Base-by-base conservation (phyloP, 2,329 filamentous ascomycete genomes). In the Pseudopyrenochaeta lycopersici region DNA sequence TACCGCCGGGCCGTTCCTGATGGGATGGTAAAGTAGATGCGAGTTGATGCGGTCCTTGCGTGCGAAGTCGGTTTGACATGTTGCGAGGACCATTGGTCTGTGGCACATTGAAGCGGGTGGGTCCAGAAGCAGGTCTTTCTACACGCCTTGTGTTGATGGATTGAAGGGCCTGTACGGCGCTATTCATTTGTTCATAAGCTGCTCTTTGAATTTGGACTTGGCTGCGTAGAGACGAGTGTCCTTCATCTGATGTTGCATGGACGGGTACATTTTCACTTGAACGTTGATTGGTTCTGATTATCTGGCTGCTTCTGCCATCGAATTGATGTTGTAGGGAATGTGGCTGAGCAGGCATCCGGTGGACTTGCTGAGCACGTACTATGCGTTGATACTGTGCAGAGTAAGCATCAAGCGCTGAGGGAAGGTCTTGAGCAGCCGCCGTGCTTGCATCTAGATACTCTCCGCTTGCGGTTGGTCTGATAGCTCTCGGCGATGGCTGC, bases 381-480 rank as follows among this genome's bases (percentile, higher is more conserved):
- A 46, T 29, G 15, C 40, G 40, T 30, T 50, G 51, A 47, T 62
- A 58, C 33, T 57, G 62, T 38, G 67, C 55, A 23, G 68, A 52
- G 23, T 66, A 54, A 7, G 65, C 44, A 29, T 70, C 64, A 10
- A 72, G 56, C 23, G 71, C 70, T 10, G 71, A 72, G n/a, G 61
- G 53, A 9, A 68, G 49, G 31, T 64, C 54, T 23, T 60, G 57
- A 14, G 44, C 36, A 2, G 55, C 62, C 21, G 68, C 70, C 38
- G 33, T 55, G 12, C 58, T 30, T 32, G 68, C 68, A 46, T 68
- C 61, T 27, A 60, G 18, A 10, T 32, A 35, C 12, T 33, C 36
- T 12, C 41, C 40, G 6, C 39, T 3, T 46, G 52, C 30, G 29
- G n/a, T n/a, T 58, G 35, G 9, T 15, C 27, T 49, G 11, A 58